Evolutionary conservation across 176 grass and related monocot genomes (phyloP).

Genomic region (Phoenix dactylifera): DNA sequence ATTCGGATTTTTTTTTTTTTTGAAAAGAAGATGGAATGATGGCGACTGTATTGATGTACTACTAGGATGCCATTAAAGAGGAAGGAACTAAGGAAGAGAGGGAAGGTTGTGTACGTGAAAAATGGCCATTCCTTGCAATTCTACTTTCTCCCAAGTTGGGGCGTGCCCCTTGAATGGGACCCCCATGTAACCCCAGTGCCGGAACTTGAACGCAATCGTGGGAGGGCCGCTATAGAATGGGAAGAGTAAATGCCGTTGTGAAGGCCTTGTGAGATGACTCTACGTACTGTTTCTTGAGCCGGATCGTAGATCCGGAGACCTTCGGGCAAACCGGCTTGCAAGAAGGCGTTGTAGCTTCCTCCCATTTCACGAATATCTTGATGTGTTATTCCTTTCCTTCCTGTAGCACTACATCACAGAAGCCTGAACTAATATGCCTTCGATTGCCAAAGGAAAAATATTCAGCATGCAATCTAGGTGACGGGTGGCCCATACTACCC

Average conservation of each 20-base stretch:
- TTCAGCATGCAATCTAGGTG: too few species aligned
- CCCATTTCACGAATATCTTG: constrained; percentile 28
- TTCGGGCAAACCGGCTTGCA: constrained; percentile 38
- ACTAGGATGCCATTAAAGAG: too few species aligned
- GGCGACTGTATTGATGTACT: too few species aligned
- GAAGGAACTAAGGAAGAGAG: too few species aligned
- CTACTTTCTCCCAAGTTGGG: constrained; percentile 28
- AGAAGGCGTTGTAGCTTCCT: constrained; percentile 57
- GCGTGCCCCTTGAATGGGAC: constrained; percentile 58
- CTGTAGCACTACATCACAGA: background rate
- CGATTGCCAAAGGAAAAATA: too few species aligned
- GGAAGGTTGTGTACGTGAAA: constrained; percentile 30
- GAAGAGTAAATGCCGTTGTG: constrained; percentile 37
- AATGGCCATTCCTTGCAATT: constrained; percentile 48
- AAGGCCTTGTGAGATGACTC: constrained; percentile 39
- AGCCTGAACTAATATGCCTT: too few species aligned
- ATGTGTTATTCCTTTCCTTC: constrained; percentile 7
- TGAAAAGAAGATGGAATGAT: too few species aligned
- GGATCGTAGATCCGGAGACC: constrained; percentile 59
- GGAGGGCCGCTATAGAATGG: constrained; percentile 53
- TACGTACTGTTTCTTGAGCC: constrained; percentile 26
- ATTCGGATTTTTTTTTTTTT: too few species aligned
- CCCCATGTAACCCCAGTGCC: constrained; percentile 77
- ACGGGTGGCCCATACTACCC: too few species aligned
- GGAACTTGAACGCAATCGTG: constrained; percentile 53